Base-by-base conservation (phyloP, 768 basidiomycete species). In the Xerocomus potaroensis region DNA sequence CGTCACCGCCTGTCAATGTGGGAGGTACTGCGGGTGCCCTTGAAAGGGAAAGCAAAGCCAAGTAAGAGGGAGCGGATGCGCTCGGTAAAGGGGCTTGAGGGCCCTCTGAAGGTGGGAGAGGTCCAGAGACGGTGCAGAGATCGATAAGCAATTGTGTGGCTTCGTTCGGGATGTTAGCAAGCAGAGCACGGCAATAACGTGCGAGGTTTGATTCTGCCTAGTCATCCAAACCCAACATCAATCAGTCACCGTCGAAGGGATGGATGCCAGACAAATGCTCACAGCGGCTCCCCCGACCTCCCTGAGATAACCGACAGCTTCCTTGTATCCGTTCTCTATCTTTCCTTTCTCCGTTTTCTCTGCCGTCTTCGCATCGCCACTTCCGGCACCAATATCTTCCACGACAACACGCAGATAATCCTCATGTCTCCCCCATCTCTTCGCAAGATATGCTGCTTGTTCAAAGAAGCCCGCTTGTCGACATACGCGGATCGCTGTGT, bases 391-490 rank as follows among this genome's bases (percentile, higher is more conserved):
- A 1, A 85, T 82, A 68, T 98, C 96, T 66, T 98, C 94, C 39
- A 99, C 87, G 66, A 93, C 86, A 39, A 98, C 94, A 48, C 90
- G 75, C 32, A 99, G 66, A 65, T 92, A 97, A 55, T 97, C 95
- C 57, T 94, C 91, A 55, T 97, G 92, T 18, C 88, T 70, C 24
- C 85, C 82, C 65, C 92, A 98, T 61, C 91, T 90, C 69, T 83
- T 83, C 16, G 96, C 95, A 14, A 99, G 77, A 62, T 94, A 98
- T 1, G 83, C 81, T 1, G 95, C 95, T 61, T 98, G 95, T 46
- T 93, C 86, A 57, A 90, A 96, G 65, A 95, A 98, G 0, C 92
- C 91, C 2, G 93, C 95, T 65, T 98, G 95, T 22, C 96, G 78
- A 59, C 94, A 97, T 23, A 98, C 95, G 3, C 92, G 80, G 43